Evolutionary conservation across 345 rosid species (phyloP), one percentile per base, ranked within the genome.

Genomic region (Psidium guajava): DNA sequence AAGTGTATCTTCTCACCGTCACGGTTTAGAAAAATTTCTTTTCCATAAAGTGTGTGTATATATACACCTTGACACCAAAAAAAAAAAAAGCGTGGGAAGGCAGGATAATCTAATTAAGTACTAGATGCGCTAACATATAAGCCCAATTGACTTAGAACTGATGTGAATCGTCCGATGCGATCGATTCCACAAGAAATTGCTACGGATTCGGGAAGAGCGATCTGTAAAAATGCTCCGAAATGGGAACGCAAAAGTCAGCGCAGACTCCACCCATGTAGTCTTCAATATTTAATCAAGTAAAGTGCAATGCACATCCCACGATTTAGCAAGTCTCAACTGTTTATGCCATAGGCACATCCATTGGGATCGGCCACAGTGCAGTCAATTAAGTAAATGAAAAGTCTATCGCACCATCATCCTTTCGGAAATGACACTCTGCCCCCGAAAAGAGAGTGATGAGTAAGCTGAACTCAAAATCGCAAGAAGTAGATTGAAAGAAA

Each of bases 1-100:
- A n/a, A 57, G 11, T 2, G 64, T 11, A 27, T 27, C n/a, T 27
- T 58, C 64, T 25, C 25, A 25, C 2, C 5, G 12, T 25, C 64
- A 5, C 16, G 0, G 1, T 0, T 0, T 3, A 25, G n/a, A 58
- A n/a, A n/a, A 16, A 58, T 58, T 58, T 58, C 18, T n/a, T 58
- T 58, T 58, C 64, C 25, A 16, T 5, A n/a, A n/a, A n/a, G 0
- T 25, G 3, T 57, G 28, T 13, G 16, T 51, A 51, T 5, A 44
- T 5, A 44, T n/a, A n/a, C n/a, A n/a, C n/a, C n/a, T n/a, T n/a
- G n/a, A n/a, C n/a, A n/a, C n/a, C n/a, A 44, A 44, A 44, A 44
- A 44, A 44, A 44, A 44, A 50, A 50, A 50, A 50, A 50, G 51
- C 11, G 52, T 11, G 36, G 36, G 36, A 2, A 36, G 2, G 3